Evolutionary conservation across 768 basidiomycete genomes (phyloP), one percentile per base, ranked within the genome.

Genomic region (Suillus clintonianus): DNA sequence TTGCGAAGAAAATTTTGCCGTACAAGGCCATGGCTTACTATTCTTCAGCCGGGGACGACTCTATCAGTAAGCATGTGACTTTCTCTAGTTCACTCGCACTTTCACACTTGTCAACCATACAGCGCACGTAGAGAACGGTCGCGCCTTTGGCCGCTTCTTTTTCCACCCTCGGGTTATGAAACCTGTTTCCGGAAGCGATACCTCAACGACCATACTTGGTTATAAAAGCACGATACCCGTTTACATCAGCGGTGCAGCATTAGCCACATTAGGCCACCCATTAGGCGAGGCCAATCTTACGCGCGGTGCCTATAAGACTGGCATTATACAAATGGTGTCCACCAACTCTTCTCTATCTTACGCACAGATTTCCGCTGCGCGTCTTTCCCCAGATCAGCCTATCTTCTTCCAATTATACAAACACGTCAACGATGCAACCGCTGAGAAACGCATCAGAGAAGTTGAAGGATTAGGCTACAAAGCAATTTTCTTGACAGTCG

Each of bases 391-490:
- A 19, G 77, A 81, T 0, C 90, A 93, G 69, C 77, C 83, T 3
- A 77, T 93, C 41, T 92, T 92, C 74, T 94, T 93, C 77, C 92
- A 94, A 72, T 79, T 97, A 15, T 97, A 98, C 79, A 92, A 97
- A 70, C 86, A 94, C 77, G 79, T 80, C 50, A 81, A 92, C 70
- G 84, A 92, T 62, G 70, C 76, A 15, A 80, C 82, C 41, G 93
- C 94, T 2, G 88, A 86, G 70, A 81, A 83, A 65, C 85, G 92
- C 34, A 83, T 97, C 17, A 81, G 83, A 53, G 87, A 91, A 57
- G 85, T 94, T 24, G 89, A 90, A 63, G 72, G 75, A 36, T 76
- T 92, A 4, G 93, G 94, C 0, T 96, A 91, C 76, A 93, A 89
- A 55, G 94, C 92, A 1, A 91, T 98, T 63, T 94, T 94, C 74